Evolutionary conservation across 2,329 filamentous ascomycete genomes (phyloP).

Genomic region (Penicillium crustosum): DNA sequence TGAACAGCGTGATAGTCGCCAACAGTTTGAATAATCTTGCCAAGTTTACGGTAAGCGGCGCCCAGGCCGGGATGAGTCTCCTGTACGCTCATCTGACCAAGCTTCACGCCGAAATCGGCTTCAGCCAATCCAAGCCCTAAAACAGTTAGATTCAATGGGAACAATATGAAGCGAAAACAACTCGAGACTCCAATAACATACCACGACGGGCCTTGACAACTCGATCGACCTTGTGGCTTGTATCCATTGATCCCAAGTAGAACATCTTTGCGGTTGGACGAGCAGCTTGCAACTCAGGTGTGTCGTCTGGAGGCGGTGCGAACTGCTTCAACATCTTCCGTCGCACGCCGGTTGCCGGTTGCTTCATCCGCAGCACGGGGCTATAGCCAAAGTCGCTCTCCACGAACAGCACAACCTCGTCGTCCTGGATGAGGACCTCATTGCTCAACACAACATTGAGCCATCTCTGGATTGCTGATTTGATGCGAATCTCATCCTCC

Average conservation of each 20-base stretch:
- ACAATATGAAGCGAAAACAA: neutral
- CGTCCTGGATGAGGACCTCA: slow-evolving; percentile 88
- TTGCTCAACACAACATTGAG: slow-evolving; percentile 90
- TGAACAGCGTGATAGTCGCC: slow-evolving; percentile 96
- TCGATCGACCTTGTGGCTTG: slow-evolving; percentile 94
- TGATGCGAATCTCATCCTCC: slow-evolving; percentile 88
- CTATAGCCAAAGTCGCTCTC: slow-evolving; percentile 99
- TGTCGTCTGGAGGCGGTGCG: slow-evolving; percentile 94
- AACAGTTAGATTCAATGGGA: slow-evolving; percentile 7
- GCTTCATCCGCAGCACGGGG: slow-evolving; percentile 90
- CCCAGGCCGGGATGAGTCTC: slow-evolving; percentile 85
- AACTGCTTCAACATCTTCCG: slow-evolving; percentile 98
- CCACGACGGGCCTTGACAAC: slow-evolving; percentile 89
- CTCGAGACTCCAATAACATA: slow-evolving; percentile 45
- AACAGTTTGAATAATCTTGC: slow-evolving; percentile 86
- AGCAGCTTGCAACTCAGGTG: slow-evolving; percentile 86
- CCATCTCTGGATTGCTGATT: slow-evolving; percentile 89
- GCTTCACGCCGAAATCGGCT: slow-evolving; percentile 87
- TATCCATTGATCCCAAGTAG: slow-evolving; percentile 92
- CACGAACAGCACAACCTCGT: slow-evolving; percentile 98
- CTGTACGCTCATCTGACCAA: slow-evolving; percentile 81
- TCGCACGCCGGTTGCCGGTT: slow-evolving; percentile 91
- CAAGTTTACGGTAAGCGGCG: slow-evolving; percentile 91
- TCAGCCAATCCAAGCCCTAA: slow-evolving; percentile 86
- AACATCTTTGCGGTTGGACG: slow-evolving; percentile 92